These are phyloP conservation scores for Hypoxylon sp. DNA, from an alignment of 2,329 filamentous ascomycete species.

Conservation along the genomic window DNA sequence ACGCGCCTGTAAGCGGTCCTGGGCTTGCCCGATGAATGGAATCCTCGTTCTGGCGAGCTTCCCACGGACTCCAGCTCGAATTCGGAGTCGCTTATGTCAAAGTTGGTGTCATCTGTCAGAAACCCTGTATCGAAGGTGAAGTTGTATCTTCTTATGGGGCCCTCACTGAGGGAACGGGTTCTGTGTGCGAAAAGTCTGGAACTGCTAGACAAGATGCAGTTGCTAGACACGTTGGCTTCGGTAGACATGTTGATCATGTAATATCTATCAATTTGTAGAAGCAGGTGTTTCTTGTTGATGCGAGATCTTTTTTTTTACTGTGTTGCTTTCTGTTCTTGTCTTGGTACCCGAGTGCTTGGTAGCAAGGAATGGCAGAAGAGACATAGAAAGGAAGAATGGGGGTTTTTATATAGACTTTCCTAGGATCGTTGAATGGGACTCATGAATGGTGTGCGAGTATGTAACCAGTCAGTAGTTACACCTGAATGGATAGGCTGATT, in stretches of 20 bases:
- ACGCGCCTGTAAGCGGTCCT: not conserved
- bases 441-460: not conserved
- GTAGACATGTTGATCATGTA: not conserved
- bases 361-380: not conserved
- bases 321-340: not conserved
- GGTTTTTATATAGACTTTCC: not conserved
- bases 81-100: not conserved
- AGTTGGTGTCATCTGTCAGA: not conserved
- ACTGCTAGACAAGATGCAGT: not conserved
- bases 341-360: not conserved
- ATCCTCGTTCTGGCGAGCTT: not conserved
- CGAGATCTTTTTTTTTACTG: not conserved
- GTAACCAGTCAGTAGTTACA: not conserved
- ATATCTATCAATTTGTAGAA: not conserved
- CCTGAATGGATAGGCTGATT: not conserved
- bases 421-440: not conserved
- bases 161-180: not conserved
- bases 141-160: not conserved
- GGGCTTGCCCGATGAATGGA: not conserved
- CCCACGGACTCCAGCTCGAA: not conserved
- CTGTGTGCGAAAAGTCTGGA: not conserved
- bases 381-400: not conserved
- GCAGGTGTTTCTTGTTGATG: not conserved
- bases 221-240: not conserved
- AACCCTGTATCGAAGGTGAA: not conserved